Conservation (phyloP, 2,329 filamentous ascomycete genomes). For the Phaeophleospora eucalypticola region DNA sequence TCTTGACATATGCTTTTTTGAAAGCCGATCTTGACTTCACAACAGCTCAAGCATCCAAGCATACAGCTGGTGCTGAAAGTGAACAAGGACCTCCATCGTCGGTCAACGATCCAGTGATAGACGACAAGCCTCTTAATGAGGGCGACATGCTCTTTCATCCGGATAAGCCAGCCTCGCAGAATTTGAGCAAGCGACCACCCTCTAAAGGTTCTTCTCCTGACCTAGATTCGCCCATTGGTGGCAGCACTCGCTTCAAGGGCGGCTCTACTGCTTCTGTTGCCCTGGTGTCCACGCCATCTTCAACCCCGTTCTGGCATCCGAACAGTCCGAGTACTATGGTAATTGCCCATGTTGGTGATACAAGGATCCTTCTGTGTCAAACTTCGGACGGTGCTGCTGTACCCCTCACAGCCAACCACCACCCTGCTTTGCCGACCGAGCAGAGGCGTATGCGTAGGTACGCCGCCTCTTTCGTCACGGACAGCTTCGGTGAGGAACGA, state of each 20-base stretch:
- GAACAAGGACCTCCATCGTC: slow-evolving; percentile 13
- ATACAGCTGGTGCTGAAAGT: slow-evolving; percentile 29
- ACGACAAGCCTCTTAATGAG: slow-evolving; percentile 76
- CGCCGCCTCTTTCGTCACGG: slow-evolving; percentile 81
- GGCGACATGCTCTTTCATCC: slow-evolving; percentile 74
- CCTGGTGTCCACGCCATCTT: slow-evolving; percentile 86
- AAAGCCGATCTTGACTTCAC: slow-evolving; percentile 94
- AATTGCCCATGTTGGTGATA: slow-evolving; percentile 90
- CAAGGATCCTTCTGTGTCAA: slow-evolving; percentile 82
- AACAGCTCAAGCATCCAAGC: slow-evolving; percentile 77
- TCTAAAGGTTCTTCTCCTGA: slow-evolving; percentile 45
- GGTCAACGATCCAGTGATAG: slow-evolving; percentile 63
- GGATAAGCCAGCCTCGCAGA: slow-evolving; percentile 41
- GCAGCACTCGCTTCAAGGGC: slow-evolving; percentile 74
- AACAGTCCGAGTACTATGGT: slow-evolving; percentile 76
- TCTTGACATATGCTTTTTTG: slow-evolving; percentile 88
- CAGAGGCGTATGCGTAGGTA: slow-evolving; percentile 79
- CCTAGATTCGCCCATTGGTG: slow-evolving; percentile 63
- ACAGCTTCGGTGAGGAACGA: slow-evolving; percentile 95
- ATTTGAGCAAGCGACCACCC: slow-evolving; percentile 27
- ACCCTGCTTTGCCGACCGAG: slow-evolving; percentile 82
- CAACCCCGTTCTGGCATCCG: slow-evolving; percentile 93
- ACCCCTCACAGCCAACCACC: slow-evolving; percentile 85
- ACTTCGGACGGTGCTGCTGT: slow-evolving; percentile 75
- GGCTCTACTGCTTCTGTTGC: slow-evolving; percentile 89